Percentiles rank a stretch among this genome's conserved stretches.
Evolutionary conservation across 768 basidiomycete species (phyloP).

Genomic region (Pulveroboletus sp.): DNA sequence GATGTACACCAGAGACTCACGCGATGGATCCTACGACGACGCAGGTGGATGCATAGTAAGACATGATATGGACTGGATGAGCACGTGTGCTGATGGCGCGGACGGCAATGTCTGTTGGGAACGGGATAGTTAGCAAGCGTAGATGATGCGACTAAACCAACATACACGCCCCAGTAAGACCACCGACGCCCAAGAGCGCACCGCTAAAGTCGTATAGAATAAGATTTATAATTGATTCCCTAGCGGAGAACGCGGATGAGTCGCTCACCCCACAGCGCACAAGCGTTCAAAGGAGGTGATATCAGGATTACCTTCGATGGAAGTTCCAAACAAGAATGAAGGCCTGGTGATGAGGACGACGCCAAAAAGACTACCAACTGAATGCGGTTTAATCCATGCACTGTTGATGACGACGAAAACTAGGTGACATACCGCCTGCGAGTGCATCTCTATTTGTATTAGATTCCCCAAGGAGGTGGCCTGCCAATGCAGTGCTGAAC

Average conservation of each 20-base stretch:
- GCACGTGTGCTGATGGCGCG: slow-evolving; percentile 76
- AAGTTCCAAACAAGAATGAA: slow-evolving; percentile 61
- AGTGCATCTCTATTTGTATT: slow-evolving; percentile 54
- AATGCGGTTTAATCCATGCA: neutral
- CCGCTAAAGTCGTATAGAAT: slow-evolving; percentile 38
- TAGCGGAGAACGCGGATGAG: neutral
- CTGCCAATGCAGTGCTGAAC: slow-evolving; percentile 59
- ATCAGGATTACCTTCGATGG: neutral
- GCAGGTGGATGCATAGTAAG: slow-evolving; percentile 62
- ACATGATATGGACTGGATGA: slow-evolving; percentile 68
- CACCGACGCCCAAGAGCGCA: slow-evolving; percentile 63
- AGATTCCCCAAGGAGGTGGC: slow-evolving; percentile 57
- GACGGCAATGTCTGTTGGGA: slow-evolving; percentile 43
- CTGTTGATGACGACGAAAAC: neutral
- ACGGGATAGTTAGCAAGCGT: neutral
- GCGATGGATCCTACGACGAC: slow-evolving; percentile 26
- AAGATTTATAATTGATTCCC: neutral
- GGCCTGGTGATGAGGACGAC: slow-evolving; percentile 84
- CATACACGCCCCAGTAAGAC: slow-evolving; percentile 15
- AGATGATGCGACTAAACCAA: neutral
- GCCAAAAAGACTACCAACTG: slow-evolving; percentile 67
- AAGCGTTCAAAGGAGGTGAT: slow-evolving; percentile 41
- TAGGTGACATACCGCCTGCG: slow-evolving; percentile 42
- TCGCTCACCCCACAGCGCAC: slow-evolving; percentile 33
- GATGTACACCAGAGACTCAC: slow-evolving; percentile 3